Evolutionary conservation across 108 stramenopile genomes (phyloP).

Genomic region (Cafeteria roenbergensis): DNA sequence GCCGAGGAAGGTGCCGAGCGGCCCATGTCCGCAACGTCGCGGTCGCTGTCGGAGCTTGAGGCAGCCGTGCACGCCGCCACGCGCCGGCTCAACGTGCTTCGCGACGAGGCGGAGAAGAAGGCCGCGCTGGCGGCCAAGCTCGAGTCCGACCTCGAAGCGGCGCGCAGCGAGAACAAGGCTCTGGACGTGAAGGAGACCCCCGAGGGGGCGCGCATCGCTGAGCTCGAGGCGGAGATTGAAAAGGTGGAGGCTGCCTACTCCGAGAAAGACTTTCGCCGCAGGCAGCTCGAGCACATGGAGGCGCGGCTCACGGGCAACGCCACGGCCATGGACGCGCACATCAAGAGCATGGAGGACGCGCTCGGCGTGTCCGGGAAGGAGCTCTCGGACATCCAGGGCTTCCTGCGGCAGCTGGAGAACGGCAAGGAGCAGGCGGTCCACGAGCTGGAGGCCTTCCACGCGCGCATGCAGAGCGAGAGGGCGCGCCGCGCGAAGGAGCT

Average conservation of each 20-base stretch:
- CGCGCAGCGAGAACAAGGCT: background rate
- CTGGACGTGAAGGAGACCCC: constrained; percentile 11
- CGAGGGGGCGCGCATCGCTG: constrained; percentile 16
- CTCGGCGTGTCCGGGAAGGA: background rate
- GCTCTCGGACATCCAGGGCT: background rate
- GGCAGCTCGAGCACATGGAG: constrained; percentile 30
- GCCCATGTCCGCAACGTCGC: background rate
- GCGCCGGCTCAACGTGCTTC: background rate
- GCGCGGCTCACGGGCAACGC: constrained; percentile 22
- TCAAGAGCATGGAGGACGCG: constrained; percentile 29
- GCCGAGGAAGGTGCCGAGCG: background rate
- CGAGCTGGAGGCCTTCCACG: background rate
- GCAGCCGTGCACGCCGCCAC: background rate
- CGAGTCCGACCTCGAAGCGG: background rate
- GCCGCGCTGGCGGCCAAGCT: constrained; percentile 23
- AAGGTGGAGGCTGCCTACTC: constrained; percentile 16
- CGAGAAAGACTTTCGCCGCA: constrained; percentile 21
- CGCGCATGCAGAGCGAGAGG: background rate
- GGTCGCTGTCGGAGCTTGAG: background rate
- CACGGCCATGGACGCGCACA: constrained; percentile 28
- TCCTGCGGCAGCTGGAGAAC: background rate
- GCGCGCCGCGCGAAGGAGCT: background rate
- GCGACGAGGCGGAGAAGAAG: constrained; percentile 2
- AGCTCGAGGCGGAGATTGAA: constrained; percentile 20
- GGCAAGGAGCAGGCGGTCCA: background rate